phyloP scores from a whole-genome alignment of 495 filamentous ascomycete genomes.

The Penicillium egyptiacum region DNA sequence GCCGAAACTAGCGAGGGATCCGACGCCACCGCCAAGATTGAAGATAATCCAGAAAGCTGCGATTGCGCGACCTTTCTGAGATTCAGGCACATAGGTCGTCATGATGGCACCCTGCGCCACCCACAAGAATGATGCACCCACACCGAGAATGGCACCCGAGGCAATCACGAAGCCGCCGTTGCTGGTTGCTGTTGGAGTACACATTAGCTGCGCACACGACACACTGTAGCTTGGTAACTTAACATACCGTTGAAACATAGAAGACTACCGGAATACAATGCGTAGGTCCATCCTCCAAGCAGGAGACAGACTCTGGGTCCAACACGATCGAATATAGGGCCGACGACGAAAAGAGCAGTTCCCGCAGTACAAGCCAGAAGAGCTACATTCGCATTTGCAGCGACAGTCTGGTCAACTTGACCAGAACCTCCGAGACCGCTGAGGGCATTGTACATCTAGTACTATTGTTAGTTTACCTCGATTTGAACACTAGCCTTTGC shows the following conservation, averaged over 20 bases:
- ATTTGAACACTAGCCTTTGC: not conserved
- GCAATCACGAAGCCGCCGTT: conserved; percentile 80
- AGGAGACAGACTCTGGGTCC: conserved; percentile 42
- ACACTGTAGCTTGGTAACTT: not conserved
- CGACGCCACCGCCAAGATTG: conserved; percentile 53
- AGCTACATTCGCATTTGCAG: conserved; percentile 45
- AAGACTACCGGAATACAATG: conserved; percentile 43
- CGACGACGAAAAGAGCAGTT: conserved; percentile 44
- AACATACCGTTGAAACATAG: conserved; percentile 40
- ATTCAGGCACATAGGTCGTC: conserved; percentile 53
- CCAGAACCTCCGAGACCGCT: conserved; percentile 57
- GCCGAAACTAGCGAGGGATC: conserved; percentile 50
- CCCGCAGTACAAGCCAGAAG: conserved; percentile 40
- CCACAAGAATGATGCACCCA: conserved; percentile 54
- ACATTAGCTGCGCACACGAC: not conserved
- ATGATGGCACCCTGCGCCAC: conserved; percentile 57
- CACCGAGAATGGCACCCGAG: conserved; percentile 50
- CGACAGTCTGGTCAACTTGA: conserved; percentile 43
- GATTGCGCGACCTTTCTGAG: conserved; percentile 51
- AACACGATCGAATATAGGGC: conserved; percentile 43
- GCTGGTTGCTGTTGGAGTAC: conserved; percentile 50
- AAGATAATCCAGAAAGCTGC: conserved; percentile 57
- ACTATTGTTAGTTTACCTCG: not conserved
- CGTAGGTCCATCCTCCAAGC: conserved; percentile 46
- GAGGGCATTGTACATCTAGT: conserved; percentile 70